phyloP scores from a whole-genome alignment of 2,329 filamentous ascomycete species.

The Huntiella abstrusa region DNA sequence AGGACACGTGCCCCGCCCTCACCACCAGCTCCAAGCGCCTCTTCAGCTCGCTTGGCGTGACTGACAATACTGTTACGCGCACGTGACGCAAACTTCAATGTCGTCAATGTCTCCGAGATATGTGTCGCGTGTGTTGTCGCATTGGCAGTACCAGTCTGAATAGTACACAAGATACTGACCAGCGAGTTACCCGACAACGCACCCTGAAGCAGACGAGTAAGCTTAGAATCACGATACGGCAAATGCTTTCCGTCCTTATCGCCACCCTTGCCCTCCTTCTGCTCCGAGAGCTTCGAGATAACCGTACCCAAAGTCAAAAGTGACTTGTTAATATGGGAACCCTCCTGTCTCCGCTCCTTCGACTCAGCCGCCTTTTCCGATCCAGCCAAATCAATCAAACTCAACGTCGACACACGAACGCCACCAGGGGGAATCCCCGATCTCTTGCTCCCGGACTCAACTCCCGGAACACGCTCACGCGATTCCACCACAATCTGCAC shows the following conservation, averaged over 20 bases:
- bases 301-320: conserved; percentile 87
- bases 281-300: conserved; percentile 77
- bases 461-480: conserved; percentile 58
- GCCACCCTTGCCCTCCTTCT: conserved; percentile 49
- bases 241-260: conserved; percentile 85
- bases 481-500: conserved; percentile 98
- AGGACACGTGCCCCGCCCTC: conserved; percentile 76
- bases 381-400: conserved; percentile 86
- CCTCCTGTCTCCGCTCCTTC: conserved; percentile 84
- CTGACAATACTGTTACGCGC: conserved; percentile 97
- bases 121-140: conserved; percentile 54
- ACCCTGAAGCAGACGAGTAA: conserved; percentile 79
- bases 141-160: conserved; percentile 69
- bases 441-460: conserved; percentile 40
- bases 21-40: conserved; percentile 61
- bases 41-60: conserved; percentile 86
- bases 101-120: conserved; percentile 80
- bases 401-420: conserved; percentile 85
- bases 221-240: conserved; percentile 92
- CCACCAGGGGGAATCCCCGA: conserved; percentile 61
- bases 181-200: conserved; percentile 85
- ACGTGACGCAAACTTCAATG: conserved; percentile 85
- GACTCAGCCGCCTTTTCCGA: conserved; percentile 91
- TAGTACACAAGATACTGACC: conserved; percentile 93
- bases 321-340: conserved; percentile 97